Evolutionary conservation across 345 rosid species (phyloP).

Genomic region (Punica granatum): DNA sequence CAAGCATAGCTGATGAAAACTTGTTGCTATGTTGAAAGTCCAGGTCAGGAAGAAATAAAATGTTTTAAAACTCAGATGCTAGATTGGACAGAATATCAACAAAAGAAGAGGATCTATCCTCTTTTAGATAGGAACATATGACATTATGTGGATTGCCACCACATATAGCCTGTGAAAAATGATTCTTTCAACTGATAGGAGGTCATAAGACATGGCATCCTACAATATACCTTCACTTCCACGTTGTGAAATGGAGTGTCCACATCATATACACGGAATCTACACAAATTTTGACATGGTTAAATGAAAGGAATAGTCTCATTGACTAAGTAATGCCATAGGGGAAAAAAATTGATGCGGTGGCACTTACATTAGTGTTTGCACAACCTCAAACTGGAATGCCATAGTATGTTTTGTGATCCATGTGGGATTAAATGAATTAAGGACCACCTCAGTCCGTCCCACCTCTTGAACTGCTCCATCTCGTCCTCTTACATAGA

Average conservation of each 20-base stretch:
- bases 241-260: slow-evolving; percentile 69
- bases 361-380: slow-evolving; percentile 63
- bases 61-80: background rate
- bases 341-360: slow-evolving; percentile 2
- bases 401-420: slow-evolving; percentile 39
- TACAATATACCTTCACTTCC: slow-evolving; percentile 52
- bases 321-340: slow-evolving; percentile 7
- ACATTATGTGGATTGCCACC: background rate
- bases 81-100: background rate
- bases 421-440: slow-evolving; percentile 79
- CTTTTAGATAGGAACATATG: background rate
- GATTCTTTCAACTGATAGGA: background rate
- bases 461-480: slow-evolving; percentile 52
- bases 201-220: slow-evolving; percentile 5
- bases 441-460: slow-evolving; percentile 75
- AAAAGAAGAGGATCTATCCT: background rate
- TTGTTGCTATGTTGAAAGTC: background rate
- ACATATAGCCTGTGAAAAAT: background rate
- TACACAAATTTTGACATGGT: slow-evolving; percentile 21
- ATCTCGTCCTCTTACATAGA: slow-evolving; percentile 57
- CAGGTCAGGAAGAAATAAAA: background rate
- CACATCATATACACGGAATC: slow-evolving; percentile 73
- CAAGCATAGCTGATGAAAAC: background rate
- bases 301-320: slow-evolving; percentile 12
- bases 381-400: slow-evolving; percentile 75